phyloP scores from a whole-genome alignment of 108 stramenopile species.

The Cyclotella cryptica region DNA sequence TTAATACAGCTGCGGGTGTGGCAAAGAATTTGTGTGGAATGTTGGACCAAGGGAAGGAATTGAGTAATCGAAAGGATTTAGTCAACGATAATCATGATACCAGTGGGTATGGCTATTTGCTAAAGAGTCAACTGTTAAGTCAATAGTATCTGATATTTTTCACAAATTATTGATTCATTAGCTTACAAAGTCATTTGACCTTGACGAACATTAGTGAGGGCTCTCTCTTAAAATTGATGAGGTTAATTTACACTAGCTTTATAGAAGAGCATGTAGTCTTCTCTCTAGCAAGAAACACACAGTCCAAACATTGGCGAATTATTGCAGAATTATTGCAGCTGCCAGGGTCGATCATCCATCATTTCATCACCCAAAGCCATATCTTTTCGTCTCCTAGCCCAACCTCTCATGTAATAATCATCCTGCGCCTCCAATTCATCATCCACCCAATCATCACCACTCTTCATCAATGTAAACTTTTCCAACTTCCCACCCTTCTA shows the following conservation, averaged over 20 bases:
- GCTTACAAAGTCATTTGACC: too few species aligned
- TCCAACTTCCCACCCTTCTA: conserved; percentile 33
- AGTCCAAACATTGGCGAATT: too few species aligned
- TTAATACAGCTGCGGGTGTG: conserved; percentile 34
- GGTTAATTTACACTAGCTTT: too few species aligned
- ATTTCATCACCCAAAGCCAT: background rate
- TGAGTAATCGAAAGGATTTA: background rate
- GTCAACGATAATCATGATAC: conserved; percentile 7
- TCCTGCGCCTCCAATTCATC: conserved; percentile 29
- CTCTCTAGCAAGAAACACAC: too few species aligned
- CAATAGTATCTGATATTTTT: conserved; percentile 9
- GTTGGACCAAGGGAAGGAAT: conserved; percentile 19
- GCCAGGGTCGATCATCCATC: conserved; percentile 1
- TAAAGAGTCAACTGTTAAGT: conserved; percentile 37
- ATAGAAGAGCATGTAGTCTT: too few species aligned
- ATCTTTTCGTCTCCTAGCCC: conserved; percentile 34
- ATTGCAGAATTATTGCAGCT: too few species aligned
- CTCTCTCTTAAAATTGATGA: too few species aligned
- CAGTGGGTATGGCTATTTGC: conserved; percentile 42
- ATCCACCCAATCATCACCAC: conserved; percentile 36
- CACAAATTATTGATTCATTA: background rate
- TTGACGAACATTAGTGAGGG: too few species aligned
- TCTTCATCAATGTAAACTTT: conserved; percentile 45
- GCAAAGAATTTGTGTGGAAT: conserved; percentile 42
- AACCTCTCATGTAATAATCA: conserved; percentile 35